These are phyloP conservation scores for Cutaneotrichosporon spelunceum DNA, from an alignment of 1,284 basidiomycete species.

Conservation along the genomic window DNA sequence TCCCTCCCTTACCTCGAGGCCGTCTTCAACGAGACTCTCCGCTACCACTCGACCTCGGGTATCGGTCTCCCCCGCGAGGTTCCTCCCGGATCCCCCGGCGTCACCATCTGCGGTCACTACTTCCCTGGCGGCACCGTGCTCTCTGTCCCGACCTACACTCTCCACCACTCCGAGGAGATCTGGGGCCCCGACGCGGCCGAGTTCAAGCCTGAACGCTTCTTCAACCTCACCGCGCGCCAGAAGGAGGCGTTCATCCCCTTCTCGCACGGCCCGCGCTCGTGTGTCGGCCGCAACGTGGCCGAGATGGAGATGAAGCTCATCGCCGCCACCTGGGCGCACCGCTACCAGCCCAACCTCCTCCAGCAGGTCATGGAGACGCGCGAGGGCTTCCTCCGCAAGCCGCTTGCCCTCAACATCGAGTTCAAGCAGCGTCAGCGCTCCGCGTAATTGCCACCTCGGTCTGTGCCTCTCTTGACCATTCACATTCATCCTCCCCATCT, in stretches of 20 bases:
- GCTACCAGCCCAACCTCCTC: slow-evolving; percentile 22
- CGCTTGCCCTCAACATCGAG: slow-evolving; percentile 17
- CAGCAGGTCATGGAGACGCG: slow-evolving; percentile 16
- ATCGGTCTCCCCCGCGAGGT: slow-evolving; percentile 77
- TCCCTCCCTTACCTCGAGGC: slow-evolving; percentile 70
- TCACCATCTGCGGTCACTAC: slow-evolving; percentile 23
- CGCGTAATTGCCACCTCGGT: neutral
- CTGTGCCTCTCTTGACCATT: neutral
- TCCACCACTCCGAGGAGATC: slow-evolving; percentile 57
- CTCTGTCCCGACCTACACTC: slow-evolving; percentile 28
- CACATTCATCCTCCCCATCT: neutral
- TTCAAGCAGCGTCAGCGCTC: slow-evolving; percentile 8
- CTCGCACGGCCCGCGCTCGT: slow-evolving; percentile 33
- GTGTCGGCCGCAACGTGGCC: slow-evolving; percentile 34
- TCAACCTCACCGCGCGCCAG: slow-evolving; percentile 19
- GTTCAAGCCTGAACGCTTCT: slow-evolving; percentile 31
- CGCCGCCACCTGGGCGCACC: slow-evolving; percentile 21
- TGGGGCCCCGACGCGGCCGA: slow-evolving; percentile 60
- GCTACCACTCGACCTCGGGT: slow-evolving; percentile 69
- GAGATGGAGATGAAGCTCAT: slow-evolving; percentile 29
- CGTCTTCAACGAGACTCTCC: slow-evolving; percentile 75
- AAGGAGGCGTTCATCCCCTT: slow-evolving; percentile 32
- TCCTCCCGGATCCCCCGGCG: slow-evolving; percentile 48
- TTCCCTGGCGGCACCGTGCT: slow-evolving; percentile 23
- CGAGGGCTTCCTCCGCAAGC: slow-evolving; percentile 28